Evolutionary conservation across 1,139 yeast species (phyloP).

Genomic region (Sporopachydermia cereana): DNA sequence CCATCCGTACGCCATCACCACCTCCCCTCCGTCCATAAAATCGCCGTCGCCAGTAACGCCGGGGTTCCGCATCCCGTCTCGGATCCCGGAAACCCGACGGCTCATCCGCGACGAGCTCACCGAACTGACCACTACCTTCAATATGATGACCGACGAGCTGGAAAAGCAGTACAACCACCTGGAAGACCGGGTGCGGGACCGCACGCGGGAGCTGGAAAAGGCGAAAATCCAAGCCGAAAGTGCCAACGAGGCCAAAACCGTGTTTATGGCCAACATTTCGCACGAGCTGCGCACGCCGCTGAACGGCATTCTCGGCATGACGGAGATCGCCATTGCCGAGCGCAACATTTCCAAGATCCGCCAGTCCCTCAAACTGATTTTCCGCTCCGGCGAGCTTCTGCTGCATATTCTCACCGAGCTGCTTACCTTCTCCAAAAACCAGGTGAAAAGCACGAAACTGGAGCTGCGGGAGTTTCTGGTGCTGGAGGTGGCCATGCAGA

Average conservation of each 20-base stretch:
- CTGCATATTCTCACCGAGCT: constrained; percentile 82
- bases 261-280: constrained; percentile 89
- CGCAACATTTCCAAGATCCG: constrained; percentile 52
- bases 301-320: constrained; percentile 93
- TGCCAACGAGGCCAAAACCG: constrained; percentile 91
- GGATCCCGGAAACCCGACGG: constrained; percentile 44
- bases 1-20: constrained; percentile 2
- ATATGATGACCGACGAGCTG: constrained; percentile 81
- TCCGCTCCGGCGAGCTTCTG: constrained; percentile 77
- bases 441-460: constrained; percentile 73
- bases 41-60: constrained; percentile 5
- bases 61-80: constrained; percentile 21
- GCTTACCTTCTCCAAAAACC: constrained; percentile 80
- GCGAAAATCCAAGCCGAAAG: constrained; percentile 85
- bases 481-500: constrained; percentile 69
- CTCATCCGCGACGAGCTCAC: constrained; percentile 76
- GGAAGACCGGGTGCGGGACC: constrained; percentile 79
- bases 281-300: constrained; percentile 92
- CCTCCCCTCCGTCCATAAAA: not conserved
- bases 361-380: constrained; percentile 61
- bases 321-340: constrained; percentile 87
- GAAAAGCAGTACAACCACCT: constrained; percentile 72
- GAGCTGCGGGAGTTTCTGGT: constrained; percentile 69
- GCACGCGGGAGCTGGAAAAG: constrained; percentile 82
- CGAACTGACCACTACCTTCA: constrained; percentile 79